A percentile compares a stretch with the other conserved stretches of the same genome.
Conservation (phyloP, 306 rosid genomes). For the Adenanthera pavonina region DNA sequence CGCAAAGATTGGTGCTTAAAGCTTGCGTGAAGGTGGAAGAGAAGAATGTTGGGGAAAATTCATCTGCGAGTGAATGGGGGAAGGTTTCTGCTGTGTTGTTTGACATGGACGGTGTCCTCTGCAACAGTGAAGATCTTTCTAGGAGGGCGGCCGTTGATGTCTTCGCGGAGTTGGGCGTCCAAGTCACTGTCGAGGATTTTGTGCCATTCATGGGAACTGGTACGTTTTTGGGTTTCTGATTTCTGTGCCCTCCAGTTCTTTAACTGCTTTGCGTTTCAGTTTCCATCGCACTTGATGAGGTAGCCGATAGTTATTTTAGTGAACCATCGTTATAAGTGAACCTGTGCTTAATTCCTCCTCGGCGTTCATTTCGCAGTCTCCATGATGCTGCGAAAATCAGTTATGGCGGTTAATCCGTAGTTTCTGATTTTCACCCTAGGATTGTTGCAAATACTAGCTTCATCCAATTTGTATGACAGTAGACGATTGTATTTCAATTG, state of each 20-base stretch:
- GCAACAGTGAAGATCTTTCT: constrained; percentile 87
- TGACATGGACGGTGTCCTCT: constrained; percentile 98
- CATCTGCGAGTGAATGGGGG: constrained; percentile 66
- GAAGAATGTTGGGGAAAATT: constrained; percentile 48
- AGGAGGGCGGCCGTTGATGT: constrained; percentile 85
- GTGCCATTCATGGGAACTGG: constrained; percentile 98
- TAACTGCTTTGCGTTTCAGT: neutral
- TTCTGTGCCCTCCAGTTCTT: neutral
- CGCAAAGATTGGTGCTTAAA: constrained; percentile 49
- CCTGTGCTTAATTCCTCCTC: neutral
- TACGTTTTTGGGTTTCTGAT: constrained; percentile 22
- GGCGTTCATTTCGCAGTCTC: neutral
- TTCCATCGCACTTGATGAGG: neutral
- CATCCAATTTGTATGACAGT: neutral
- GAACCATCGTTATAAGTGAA: neutral
- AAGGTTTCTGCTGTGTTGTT: constrained; percentile 90
- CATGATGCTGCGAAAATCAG: neutral
- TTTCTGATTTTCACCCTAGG: constrained; percentile 10
- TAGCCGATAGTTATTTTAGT: neutral
- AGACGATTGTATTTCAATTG: neutral
- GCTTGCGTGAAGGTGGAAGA: constrained; percentile 69
- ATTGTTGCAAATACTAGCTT: constrained; percentile 7
- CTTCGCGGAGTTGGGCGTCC: constrained; percentile 85
- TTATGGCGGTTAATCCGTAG: neutral
- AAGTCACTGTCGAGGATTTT: constrained; percentile 83